Evolutionary conservation across 805 yeast genomes (phyloP), one percentile per base, ranked within the genome.

Genomic region (Nakazawaea ernobii): DNA sequence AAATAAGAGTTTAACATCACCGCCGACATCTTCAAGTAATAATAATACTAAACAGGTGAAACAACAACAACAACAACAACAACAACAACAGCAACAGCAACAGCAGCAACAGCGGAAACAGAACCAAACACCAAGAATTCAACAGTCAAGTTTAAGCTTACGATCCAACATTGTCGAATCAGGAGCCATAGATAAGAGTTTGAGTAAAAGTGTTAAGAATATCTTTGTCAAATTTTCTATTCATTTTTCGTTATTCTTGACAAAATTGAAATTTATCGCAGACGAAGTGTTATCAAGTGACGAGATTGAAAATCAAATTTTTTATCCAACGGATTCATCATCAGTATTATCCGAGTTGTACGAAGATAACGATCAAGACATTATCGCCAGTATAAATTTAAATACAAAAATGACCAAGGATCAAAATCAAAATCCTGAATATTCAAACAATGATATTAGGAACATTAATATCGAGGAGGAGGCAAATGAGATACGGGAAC

Each of bases 231-330:
- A 65, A 45, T 55, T 77, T 8, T 63, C 74, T 1, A 48, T 64
- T 13, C 69, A 68, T 26, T 55, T 75, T 57, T 65, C 73, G 38
- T 51, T 61, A 43, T 52, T 70, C 56, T 50, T 61, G 51, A 48
- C 59, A 51, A 47, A 60, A 59, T 52, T 79, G 26, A 68, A 67
- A 48, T 57, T 68, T 7, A 51, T 79, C 0, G 71, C 82, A 2
- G 81, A 79, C 53, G 77, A 72, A 17, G 70, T 69, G 2, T 66
- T 77, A 36, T 66, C 69, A 15, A 67, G 74, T 4, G 79, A 76
- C 63, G 80, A 78, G 52, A 64, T 69, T 1, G 66, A 74, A 0
- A 74, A 71, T 43, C 79, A 75, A 36, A 60, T 80, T 10, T 81
- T 81, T 56, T 70, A 70, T 13, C 59, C 69, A 53, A 49, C 66